Evolutionary conservation across 139 green algal species (phyloP).

Genomic region (Micromonas pusilla): DNA sequence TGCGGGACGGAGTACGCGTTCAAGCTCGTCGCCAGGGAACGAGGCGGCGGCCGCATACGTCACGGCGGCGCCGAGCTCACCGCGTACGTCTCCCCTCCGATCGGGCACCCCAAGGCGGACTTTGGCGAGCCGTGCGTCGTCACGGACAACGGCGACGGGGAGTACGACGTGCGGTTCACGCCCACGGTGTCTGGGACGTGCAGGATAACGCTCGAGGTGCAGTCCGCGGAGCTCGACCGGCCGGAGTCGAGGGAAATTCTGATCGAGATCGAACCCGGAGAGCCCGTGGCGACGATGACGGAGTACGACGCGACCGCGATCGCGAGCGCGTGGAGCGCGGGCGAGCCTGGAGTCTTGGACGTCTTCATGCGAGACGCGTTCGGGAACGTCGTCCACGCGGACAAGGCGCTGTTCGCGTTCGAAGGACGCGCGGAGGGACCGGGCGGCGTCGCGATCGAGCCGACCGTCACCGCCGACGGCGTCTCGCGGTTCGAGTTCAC

Average conservation of each 20-base stretch:
- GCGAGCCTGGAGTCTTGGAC: not conserved
- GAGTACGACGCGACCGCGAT: not conserved
- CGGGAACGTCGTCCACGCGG: not conserved
- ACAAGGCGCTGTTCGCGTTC: not conserved
- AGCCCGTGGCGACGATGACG: not conserved
- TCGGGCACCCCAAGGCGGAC: not conserved
- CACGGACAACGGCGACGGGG: constrained; percentile 6
- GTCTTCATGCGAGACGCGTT: not conserved
- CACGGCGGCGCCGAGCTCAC: not conserved
- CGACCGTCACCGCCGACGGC: not conserved
- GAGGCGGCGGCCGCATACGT: not conserved
- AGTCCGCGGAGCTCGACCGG: no score
- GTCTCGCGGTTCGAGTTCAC: not conserved
- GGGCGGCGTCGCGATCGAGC: not conserved
- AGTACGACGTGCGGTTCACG: not conserved
- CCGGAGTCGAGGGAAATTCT: not conserved
- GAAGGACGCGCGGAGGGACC: not conserved
- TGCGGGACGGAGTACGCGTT: not conserved
- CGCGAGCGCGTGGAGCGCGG: not conserved
- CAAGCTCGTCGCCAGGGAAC: not conserved
- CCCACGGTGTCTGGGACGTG: not conserved
- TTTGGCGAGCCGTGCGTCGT: not conserved
- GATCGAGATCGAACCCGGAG: not conserved
- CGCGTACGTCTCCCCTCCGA: not conserved
- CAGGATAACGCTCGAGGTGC: not conserved